These are phyloP conservation scores for Eucalyptus victrix DNA, from an alignment of 345 rosid genomes.

Conservation along the genomic window DNA sequence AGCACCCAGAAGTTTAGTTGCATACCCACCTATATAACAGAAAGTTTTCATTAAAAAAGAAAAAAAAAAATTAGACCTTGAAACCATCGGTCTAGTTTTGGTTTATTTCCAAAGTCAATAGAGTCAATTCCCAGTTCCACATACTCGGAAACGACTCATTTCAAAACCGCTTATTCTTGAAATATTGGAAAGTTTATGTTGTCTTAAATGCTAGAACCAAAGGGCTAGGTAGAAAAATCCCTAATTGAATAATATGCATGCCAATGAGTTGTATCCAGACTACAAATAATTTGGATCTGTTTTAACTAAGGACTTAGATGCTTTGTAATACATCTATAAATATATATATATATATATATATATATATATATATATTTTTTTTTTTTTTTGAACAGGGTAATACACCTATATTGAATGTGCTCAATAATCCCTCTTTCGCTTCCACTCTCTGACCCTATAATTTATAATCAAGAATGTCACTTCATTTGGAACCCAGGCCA, in stretches of 20 bases:
- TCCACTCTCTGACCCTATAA: not conserved
- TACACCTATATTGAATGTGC: not conserved
- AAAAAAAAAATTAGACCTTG: accelerated
- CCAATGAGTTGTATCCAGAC: not conserved
- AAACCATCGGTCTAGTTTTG: not conserved
- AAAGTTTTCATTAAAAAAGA: not conserved
- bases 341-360: too few species aligned
- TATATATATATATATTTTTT: too few species aligned
- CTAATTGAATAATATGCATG: not conserved
- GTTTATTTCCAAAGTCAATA: not conserved
- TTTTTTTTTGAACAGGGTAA: too few species aligned
- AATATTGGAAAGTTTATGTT: not conserved
- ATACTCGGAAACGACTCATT: accelerated
- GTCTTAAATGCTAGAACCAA: not conserved
- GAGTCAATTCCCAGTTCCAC: accelerated
- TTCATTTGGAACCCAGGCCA: not conserved
- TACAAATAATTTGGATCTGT: not conserved
- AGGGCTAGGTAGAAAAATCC: not conserved
- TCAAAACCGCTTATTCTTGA: not conserved
- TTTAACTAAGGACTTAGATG: not conserved
- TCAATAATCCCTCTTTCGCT: not conserved
- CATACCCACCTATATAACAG: not conserved
- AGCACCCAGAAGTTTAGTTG: not conserved
- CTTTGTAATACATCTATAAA: accelerated
- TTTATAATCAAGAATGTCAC: not conserved